A percentile compares a stretch with the other conserved stretches of the same genome.
These are phyloP conservation scores for Podosphaera aphanis DNA, from an alignment of 2,329 filamentous ascomycete species.

Conservation along the genomic window DNA sequence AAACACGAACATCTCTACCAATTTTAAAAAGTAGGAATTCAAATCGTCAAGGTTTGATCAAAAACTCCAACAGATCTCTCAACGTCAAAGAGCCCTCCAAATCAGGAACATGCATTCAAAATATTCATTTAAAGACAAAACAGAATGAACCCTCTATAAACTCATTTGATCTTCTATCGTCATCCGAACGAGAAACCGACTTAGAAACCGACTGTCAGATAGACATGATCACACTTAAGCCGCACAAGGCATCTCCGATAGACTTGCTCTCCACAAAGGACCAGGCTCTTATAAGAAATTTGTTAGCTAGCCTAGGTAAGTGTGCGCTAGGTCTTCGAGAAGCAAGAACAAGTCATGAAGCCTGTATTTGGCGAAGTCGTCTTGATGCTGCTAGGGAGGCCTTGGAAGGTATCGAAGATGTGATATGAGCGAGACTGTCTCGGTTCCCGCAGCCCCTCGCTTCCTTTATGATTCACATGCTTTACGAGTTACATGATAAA, in stretches of 20 bases:
- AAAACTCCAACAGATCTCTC: too few species aligned
- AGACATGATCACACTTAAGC: conserved; percentile 2
- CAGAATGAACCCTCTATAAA: neutral
- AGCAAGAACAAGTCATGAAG: conserved; percentile 29
- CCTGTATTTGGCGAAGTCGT: conserved; percentile 40
- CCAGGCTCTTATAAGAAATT: conserved; percentile 32
- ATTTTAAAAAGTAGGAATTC: neutral
- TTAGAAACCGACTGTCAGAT: neutral
- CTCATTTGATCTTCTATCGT: neutral
- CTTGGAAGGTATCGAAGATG: conserved; percentile 45
- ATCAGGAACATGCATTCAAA: neutral
- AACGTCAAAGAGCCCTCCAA: too few species aligned
- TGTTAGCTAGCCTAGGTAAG: conserved; percentile 34
- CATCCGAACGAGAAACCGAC: neutral
- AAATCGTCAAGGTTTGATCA: neutral
- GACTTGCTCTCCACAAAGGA: conserved; percentile 24
- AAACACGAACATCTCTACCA: neutral
- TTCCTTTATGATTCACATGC: too few species aligned
- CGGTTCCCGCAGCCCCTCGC: too few species aligned
- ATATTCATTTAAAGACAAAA: neutral
- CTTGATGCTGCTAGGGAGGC: conserved; percentile 53
- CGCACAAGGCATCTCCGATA: conserved; percentile 11
- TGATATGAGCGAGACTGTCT: too few species aligned
- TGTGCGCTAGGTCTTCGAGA: conserved; percentile 36
- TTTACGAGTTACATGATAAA: too few species aligned